These are phyloP conservation scores for Trichophyton benhamiae DNA, from an alignment of 2,329 filamentous ascomycete genomes.

Conservation along the genomic window DNA sequence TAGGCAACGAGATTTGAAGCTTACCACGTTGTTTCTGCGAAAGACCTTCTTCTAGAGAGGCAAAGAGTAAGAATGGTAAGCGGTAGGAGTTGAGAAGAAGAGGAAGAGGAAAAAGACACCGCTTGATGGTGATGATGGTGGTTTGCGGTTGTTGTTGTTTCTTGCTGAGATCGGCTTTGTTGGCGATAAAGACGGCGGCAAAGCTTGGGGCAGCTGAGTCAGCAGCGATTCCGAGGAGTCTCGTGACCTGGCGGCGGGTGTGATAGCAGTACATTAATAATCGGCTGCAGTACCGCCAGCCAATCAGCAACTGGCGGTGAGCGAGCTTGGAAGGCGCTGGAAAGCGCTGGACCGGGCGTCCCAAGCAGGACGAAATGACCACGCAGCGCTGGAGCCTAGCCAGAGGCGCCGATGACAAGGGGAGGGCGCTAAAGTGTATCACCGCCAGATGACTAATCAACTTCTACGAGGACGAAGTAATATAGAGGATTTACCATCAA, in stretches of 20 bases:
- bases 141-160: neutral
- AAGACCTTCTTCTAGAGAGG: neutral
- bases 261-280: neutral
- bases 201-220: slow-evolving; percentile 7
- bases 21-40: neutral
- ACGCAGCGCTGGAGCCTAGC: slow-evolving; percentile 6
- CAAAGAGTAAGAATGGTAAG: neutral
- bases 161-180: slow-evolving; percentile 2
- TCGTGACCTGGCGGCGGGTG: slow-evolving; percentile 1
- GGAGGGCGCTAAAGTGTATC: neutral
- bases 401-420: neutral
- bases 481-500: neutral
- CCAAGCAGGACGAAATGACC: neutral
- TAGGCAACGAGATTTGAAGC: neutral
- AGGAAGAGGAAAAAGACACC: slow-evolving; percentile 2
- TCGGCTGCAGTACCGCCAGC: neutral
- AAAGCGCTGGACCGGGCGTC: slow-evolving; percentile 8
- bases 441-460: neutral
- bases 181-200: neutral
- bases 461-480: neutral
- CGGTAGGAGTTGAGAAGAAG: slow-evolving; percentile 6
- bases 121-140: neutral
- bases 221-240: neutral
- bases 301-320: slow-evolving; percentile 8
- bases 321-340: slow-evolving; percentile 10